A percentile compares a stretch with the other conserved stretches of the same genome.
Evolutionary conservation across 768 basidiomycete species (phyloP).

Genomic region (Fomitopsis pulvina): DNA sequence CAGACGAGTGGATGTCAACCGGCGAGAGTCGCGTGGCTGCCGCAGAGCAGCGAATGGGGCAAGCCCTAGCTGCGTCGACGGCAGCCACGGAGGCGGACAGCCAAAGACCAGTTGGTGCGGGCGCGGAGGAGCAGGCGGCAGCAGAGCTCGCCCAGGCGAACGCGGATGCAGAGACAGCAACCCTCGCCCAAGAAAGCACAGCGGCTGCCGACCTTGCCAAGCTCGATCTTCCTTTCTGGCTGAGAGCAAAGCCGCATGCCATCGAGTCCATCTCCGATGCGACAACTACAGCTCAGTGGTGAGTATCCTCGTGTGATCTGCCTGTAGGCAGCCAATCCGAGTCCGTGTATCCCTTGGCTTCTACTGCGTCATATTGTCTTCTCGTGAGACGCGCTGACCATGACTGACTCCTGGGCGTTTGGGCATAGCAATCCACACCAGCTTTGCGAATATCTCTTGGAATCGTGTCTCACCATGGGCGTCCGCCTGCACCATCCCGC

Average conservation of each 20-base stretch:
- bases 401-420: neutral
- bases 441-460: slow-evolving; percentile 26
- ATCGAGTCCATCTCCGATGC: slow-evolving; percentile 21
- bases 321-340: neutral
- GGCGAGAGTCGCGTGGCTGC: slow-evolving; percentile 18
- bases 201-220: neutral
- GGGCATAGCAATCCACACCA: slow-evolving; percentile 20
- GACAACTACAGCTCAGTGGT: slow-evolving; percentile 26
- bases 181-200: neutral
- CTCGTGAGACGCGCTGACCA: neutral
- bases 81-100: no score
- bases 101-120: neutral
- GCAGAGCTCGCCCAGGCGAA: neutral
- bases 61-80: slow-evolving; percentile 3
- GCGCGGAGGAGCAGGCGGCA: neutral
- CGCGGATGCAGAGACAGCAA: neutral
- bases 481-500: slow-evolving; percentile 26
- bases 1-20: slow-evolving; percentile 23
- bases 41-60: slow-evolving; percentile 5
- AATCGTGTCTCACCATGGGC: slow-evolving; percentile 21
- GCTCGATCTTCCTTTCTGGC: slow-evolving; percentile 17
- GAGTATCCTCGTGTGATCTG: slow-evolving; percentile 7
- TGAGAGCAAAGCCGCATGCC: slow-evolving; percentile 15
- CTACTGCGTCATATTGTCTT: no score
- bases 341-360: neutral